Base-by-base conservation (phyloP, 768 basidiomycete genomes). In the Tricholoma hemisulphureum region DNA sequence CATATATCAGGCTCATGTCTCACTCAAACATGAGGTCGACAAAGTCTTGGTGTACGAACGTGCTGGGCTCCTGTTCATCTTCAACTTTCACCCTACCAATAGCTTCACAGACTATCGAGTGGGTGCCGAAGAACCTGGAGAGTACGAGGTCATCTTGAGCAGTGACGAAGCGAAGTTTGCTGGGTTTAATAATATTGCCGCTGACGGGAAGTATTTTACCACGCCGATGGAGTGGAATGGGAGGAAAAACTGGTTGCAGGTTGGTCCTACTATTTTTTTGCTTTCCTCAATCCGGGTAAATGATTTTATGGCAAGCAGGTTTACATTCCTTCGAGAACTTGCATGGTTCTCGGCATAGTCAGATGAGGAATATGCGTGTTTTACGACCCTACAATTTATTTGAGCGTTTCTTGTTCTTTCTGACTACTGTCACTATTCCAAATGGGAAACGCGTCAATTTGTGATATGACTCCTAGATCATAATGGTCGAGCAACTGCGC, bases 31-130 rank as follows among this genome's bases (percentile, higher is more conserved):
- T 69, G 94, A 98, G 72, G 72, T 59, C 9, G 97, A 98, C 81
- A 98, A 98, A 76, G 82, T 96, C 61, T 77, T 98, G 66, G 94
- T 91, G 6, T 98, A 85, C 69, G 97, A 99, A 78, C 89, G 97
- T 52, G 95, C 91, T 18, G 91, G 93, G 29, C 80, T 98, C 41
- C 75, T 99, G 45, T 99, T 98, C 78, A 80, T 98, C 65, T 98
- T 97, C 83, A 98, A 99, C 75, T 96, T 98, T 82, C 87, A 98
- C 77, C 87, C 93, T 5, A 84, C 82, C n/a, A 72, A 91, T 37
- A 96, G 94, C 58, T 99, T 87, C 77, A 85, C 87, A 45, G 94
- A 98, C 72, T 99, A 98, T 73, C 86, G 95, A 48, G 87, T 98
- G 52, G 97, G 97, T 5, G 84, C 96, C 20, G 88, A 98, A 32